phyloP scores from a whole-genome alignment of 208 protist species.

The Herpetomonas tarakana region DNA sequence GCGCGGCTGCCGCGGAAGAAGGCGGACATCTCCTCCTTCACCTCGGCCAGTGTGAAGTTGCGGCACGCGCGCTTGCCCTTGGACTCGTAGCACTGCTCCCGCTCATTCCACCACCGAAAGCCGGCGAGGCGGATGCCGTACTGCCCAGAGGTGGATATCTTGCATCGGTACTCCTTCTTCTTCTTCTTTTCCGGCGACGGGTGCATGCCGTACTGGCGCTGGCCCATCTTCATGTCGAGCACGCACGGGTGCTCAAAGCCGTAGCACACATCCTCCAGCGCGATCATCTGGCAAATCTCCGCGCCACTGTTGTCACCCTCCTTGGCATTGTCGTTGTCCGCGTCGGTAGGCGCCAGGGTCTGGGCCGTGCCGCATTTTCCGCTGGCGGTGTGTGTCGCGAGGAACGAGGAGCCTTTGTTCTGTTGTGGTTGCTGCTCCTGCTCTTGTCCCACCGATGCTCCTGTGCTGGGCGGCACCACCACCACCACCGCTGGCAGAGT shows the following conservation, averaged over 20 bases:
- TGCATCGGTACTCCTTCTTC: slow-evolving; percentile 73
- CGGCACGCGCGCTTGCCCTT: slow-evolving; percentile 64
- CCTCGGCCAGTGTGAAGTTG: slow-evolving; percentile 34
- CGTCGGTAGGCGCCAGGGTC: not conserved
- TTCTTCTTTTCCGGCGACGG: slow-evolving; percentile 51
- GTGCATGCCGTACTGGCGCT: slow-evolving; percentile 79
- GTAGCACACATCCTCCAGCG: slow-evolving; percentile 81
- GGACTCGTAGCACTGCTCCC: slow-evolving; percentile 36
- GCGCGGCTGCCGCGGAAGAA: slow-evolving; percentile 32
- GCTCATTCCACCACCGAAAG: slow-evolving; percentile 62
- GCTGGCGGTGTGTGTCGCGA: not conserved
- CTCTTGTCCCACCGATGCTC: not conserved
- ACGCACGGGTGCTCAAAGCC: slow-evolving; percentile 71
- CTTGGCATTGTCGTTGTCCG: slow-evolving; percentile 8
- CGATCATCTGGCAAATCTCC: slow-evolving; percentile 55
- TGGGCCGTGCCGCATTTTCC: not conserved
- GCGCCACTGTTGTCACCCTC: not conserved
- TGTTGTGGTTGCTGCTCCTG: not conserved
- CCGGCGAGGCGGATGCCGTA: slow-evolving; percentile 81
- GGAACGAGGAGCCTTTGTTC: not conserved
- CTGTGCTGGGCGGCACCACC: not conserved
- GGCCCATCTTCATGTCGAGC: slow-evolving; percentile 87
- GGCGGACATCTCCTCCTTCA: slow-evolving; percentile 37
- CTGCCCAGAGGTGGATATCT: slow-evolving; percentile 51
- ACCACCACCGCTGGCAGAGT: slow-evolving; percentile 4